Evolutionary conservation across 495 filamentous ascomycete genomes (phyloP), one percentile per base, ranked within the genome.

Genomic region (Polyplosphaeria fusca): DNA sequence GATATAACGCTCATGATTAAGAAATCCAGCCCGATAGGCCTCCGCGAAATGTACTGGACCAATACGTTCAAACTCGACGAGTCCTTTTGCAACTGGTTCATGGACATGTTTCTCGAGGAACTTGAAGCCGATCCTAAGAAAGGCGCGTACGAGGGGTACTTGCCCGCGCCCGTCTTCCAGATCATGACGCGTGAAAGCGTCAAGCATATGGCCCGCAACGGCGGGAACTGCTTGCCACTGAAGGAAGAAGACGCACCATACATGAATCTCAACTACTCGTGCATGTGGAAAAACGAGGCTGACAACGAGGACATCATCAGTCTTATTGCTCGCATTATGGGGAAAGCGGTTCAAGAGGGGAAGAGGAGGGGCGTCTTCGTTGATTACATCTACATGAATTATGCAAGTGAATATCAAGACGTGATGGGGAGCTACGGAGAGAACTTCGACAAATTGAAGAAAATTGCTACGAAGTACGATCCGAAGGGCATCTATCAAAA

Each of bases 391-490:
- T 49, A 58, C 23, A 48, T 49, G 46, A 58, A 58, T 24, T 58
- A 58, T 30, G 54, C n/a, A 24, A 49, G 54, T 18, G 44, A 48
- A 24, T 48, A 58, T 41, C 30, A 39, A 18, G 54, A 58, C 19
- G 54, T 58, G 20, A n/a, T 58, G 23, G 22, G 13, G 5, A 35
- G 54, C 25, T 78, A 76, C 48, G 73, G 74, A 0, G 52, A 41
- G 13, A 77, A 76, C 44, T 52, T 66, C 40, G 57, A 52, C 19
- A 56, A 57, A 11, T 49, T 79, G 62, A 56, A 66, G 49, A 52
- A 53, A 1, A 63, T 76, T n/a, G 65, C 69, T 24, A 57, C 46
- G 28, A 65, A 63, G 39, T 74, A 71, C 54, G 76, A 79, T 55
- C 75, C 75, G 0, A 42, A 47, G 3, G 54, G 54, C 1, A 30